A percentile compares a stretch with the other conserved stretches of the same genome.
Conservation (phyloP, 176 grass and related monocot genomes). For the Juncus inflexus region DNA sequence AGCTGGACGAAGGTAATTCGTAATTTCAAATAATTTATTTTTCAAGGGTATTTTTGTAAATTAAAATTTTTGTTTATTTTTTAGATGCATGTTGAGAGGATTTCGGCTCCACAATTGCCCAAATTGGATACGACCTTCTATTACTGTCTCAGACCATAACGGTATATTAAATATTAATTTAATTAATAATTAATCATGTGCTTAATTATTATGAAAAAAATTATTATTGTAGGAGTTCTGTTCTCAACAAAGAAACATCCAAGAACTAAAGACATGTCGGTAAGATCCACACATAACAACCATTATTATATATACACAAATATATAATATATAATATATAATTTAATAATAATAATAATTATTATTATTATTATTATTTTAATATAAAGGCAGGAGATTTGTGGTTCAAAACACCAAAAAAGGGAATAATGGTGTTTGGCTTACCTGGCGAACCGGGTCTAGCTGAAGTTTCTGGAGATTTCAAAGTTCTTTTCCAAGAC, state of each 20-base stretch:
- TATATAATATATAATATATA: too few relatives aligned
- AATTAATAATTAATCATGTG: background rate
- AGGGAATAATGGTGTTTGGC: constrained; percentile 94
- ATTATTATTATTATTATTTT: constrained; percentile 18
- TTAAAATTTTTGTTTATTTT: constrained; percentile 27
- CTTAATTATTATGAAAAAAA: background rate
- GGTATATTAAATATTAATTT: constrained; percentile 36
- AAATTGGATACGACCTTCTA: constrained; percentile 91
- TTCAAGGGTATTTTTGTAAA: background rate
- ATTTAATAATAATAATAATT: too few relatives aligned
- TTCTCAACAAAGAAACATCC: constrained; percentile 96
- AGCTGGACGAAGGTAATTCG: constrained; percentile 64
- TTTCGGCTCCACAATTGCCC: constrained; percentile 98
- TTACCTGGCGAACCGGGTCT: constrained; percentile 91
- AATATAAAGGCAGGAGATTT: constrained; percentile 74
- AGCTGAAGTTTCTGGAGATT: constrained; percentile 83
- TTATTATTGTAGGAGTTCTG: constrained; percentile 59
- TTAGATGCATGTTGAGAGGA: constrained; percentile 96
- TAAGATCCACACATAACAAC: constrained; percentile 30
- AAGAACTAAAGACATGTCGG: constrained; percentile 94
- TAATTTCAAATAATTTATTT: constrained; percentile 20
- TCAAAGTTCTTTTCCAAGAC: constrained; percentile 97
- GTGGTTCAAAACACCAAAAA: constrained; percentile 97
- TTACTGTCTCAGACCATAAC: constrained; percentile 81
- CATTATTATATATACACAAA: too few relatives aligned